Percentiles rank a stretch among this genome's conserved stretches.
Evolutionary conservation across 1,139 yeast genomes (phyloP).

Genomic region (Tardiomyces depauwii): DNA sequence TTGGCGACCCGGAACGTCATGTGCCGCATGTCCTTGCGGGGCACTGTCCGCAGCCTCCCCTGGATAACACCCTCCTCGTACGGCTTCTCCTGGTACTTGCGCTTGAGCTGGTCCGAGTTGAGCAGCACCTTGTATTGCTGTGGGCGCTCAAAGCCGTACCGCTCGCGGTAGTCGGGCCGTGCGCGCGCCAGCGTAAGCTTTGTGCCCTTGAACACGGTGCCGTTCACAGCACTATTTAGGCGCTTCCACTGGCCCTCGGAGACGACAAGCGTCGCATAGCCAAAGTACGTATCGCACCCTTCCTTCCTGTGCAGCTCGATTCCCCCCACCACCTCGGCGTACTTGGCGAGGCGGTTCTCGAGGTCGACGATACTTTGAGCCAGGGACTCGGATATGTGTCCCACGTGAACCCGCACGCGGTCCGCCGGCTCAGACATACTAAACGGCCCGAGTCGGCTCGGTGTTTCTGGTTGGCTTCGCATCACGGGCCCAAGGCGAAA

Average conservation of each 20-base stretch:
- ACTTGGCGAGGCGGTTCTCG: constrained; percentile 36
- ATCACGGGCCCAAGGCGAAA: too few relatives aligned
- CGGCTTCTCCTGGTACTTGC: constrained; percentile 25
- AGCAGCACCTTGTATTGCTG: constrained; percentile 18
- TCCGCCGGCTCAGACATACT: background rate
- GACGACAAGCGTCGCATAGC: constrained; percentile 50
- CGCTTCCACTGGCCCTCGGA: constrained; percentile 34
- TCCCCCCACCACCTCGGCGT: constrained; percentile 34
- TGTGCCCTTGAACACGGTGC: constrained; percentile 65
- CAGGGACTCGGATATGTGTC: constrained; percentile 48
- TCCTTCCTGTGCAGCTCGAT: constrained; percentile 42
- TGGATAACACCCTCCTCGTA: constrained; percentile 39
- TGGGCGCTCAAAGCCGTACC: constrained; percentile 35
- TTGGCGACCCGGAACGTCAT: constrained; percentile 63
- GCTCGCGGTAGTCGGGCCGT: constrained; percentile 32
- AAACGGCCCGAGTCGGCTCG: too few relatives aligned
- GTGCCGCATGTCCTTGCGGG: constrained; percentile 40
- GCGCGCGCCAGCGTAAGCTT: constrained; percentile 45
- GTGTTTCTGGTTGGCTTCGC: too few relatives aligned
- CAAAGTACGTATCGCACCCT: constrained; percentile 46
- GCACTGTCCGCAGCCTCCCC: constrained; percentile 52
- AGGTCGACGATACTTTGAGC: constrained; percentile 36
- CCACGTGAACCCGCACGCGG: constrained; percentile 47
- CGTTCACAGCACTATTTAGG: constrained; percentile 49
- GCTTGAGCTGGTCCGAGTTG: constrained; percentile 34